These are phyloP conservation scores for Rhizopus stolonifer DNA, from an alignment of 371 early-diverging fungal species.

Conservation along the genomic window DNA sequence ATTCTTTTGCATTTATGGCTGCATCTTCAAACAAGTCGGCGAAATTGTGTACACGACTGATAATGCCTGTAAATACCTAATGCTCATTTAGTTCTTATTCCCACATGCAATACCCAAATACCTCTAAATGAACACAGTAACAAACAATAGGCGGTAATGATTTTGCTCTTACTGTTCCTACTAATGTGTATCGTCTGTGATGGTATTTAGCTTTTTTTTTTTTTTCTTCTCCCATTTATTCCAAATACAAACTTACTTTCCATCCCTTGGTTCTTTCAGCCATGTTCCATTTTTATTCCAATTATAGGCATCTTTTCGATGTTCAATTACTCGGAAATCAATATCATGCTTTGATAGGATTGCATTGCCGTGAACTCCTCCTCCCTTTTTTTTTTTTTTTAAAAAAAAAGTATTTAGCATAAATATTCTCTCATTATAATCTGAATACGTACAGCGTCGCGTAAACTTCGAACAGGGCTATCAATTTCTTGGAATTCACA, in stretches of 20 bases:
- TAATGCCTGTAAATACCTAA: constrained; percentile 71
- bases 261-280: constrained; percentile 65
- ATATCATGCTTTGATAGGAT: constrained; percentile 72
- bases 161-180: constrained; percentile 49
- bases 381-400: too few relatives aligned
- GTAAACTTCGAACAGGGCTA: constrained; percentile 50
- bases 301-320: constrained; percentile 67
- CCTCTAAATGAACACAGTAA: constrained; percentile 80
- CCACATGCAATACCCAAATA: constrained; percentile 7
- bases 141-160: constrained; percentile 47
- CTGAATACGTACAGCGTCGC: constrained; percentile 41
- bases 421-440: too few relatives aligned
- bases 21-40: constrained; percentile 72
- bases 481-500: constrained; percentile 77
- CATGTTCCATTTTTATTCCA: constrained; percentile 71
- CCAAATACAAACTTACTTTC: constrained; percentile 41
- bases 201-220: not conserved
- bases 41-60: constrained; percentile 63
- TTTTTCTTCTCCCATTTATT: not conserved
- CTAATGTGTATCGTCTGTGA: constrained; percentile 56
- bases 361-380: constrained; percentile 84
- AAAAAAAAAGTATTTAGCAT: constrained; percentile 3
- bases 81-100: not conserved
- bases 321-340: constrained; percentile 60
- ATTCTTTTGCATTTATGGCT: constrained; percentile 23